Evolutionary conservation across 2,329 filamentous ascomycete species (phyloP), one percentile per base, ranked within the genome.

Genomic region (Sporothrix curviconia): DNA sequence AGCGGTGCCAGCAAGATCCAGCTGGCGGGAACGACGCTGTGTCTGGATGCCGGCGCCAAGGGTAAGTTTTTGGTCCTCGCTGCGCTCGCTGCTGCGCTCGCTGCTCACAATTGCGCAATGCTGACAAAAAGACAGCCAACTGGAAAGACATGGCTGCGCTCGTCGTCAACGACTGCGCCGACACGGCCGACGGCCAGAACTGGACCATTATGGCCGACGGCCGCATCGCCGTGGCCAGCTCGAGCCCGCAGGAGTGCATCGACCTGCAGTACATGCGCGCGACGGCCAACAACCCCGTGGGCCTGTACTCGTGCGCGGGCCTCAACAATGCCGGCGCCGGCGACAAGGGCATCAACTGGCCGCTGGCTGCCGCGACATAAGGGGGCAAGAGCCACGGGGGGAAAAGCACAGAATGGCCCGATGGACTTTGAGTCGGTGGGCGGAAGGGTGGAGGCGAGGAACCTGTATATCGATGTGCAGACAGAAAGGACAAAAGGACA

Each of bases 291-390:
- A 74, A 74, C 66, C 68, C 70, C 0, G 71, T 74, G 30, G 72
- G 72, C 22, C 64, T 74, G 32, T 74, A 72, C 59, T 66, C 56
- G 55, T 74, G 72, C 46, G 71, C 70, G 0, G 72, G 72, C 1
- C 61, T 74, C 19, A 71, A 70, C 11, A 72, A 72, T 59, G 68
- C 60, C 1, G 72, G 72, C 1, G 72, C 72, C 0, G 70, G 62
- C 8, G 72, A 74, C 62, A 71, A 71, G 63, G 72, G 72, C 3
- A 73, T 73, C 60, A 74, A 74, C 65, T 74, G 69, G 70, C 68
- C 71, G 7, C 65, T 74, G 17, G 64, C 65, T 15, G 70, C 59
- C 3, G 67, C 67, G 12, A 56, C 51, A 34, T 54, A 43, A 36
- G 46, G 14, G 39, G 7, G 19, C 17, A 24, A n/a, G n/a, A n/a